Conservation (phyloP, 768 basidiomycete species). For the Daedaleopsis nitida region DNA sequence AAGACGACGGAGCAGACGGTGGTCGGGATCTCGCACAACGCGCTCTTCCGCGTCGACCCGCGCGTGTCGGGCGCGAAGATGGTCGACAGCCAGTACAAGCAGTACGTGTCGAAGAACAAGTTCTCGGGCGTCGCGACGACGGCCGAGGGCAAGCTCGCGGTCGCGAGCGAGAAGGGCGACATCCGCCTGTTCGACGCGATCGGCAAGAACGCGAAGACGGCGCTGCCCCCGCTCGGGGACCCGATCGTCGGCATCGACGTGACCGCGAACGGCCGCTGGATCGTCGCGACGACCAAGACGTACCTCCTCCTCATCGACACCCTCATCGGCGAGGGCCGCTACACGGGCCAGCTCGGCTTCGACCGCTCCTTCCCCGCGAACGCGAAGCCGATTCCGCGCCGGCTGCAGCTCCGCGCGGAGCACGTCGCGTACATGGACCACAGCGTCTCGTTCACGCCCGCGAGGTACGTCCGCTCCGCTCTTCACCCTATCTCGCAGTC, state of each 20-base stretch:
- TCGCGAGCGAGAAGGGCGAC: conserved; percentile 96
- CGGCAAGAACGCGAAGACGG: conserved; percentile 99
- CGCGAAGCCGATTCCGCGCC: conserved; percentile 87
- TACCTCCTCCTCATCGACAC: conserved; percentile 95
- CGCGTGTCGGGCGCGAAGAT: conserved; percentile 90
- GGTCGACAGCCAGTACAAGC: conserved; percentile 94
- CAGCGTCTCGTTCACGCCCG: conserved; percentile 86
- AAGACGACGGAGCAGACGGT: conserved; percentile 92
- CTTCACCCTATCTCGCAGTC: conserved; percentile 5
- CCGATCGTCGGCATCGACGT: conserved; percentile 95
- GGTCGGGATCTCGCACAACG: conserved; percentile 91
- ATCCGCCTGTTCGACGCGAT: conserved; percentile 93
- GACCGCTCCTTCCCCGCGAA: conserved; percentile 94
- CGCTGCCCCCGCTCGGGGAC: conserved; percentile 91
- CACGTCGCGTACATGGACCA: conserved; percentile 95
- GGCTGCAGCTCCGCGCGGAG: conserved; percentile 85
- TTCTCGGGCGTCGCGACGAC: conserved; percentile 95
- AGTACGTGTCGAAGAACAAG: conserved; percentile 92
- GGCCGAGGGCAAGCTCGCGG: conserved; percentile 80
- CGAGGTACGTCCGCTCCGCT: conserved; percentile 57
- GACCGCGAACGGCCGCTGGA: conserved; percentile 90
- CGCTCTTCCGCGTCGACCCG: conserved; percentile 97
- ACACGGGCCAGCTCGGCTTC: conserved; percentile 82
- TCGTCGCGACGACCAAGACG: conserved; percentile 94
- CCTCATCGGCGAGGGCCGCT: conserved; percentile 88